Conservation (phyloP, 2,329 filamentous ascomycete species). For the Xylaria sp. region DNA sequence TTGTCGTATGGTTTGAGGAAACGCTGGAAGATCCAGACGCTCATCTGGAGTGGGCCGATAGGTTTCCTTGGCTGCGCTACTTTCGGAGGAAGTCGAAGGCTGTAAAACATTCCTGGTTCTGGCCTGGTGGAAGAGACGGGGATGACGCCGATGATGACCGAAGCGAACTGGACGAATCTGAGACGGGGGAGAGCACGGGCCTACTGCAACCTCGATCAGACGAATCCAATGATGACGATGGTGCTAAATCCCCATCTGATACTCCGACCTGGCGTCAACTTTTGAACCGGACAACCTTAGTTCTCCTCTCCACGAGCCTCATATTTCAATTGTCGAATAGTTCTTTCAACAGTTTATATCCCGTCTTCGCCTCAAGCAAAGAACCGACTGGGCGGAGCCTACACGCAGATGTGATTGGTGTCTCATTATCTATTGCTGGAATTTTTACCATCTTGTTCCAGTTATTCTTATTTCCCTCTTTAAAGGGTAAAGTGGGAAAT, state of each 20-base stretch:
- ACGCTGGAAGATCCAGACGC: constrained; percentile 69
- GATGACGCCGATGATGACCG: constrained; percentile 40
- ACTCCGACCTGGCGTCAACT: constrained; percentile 65
- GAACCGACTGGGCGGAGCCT: constrained; percentile 82
- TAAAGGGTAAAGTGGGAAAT: constrained; percentile 85
- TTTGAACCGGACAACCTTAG: constrained; percentile 81
- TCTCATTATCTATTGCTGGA: constrained; percentile 86
- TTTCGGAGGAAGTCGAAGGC: constrained; percentile 37
- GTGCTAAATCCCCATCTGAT: constrained; percentile 55
- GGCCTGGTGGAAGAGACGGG: constrained; percentile 39
- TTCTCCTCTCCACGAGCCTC: constrained; percentile 86
- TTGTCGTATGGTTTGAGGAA: constrained; percentile 87
- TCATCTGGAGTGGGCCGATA: constrained; percentile 49
- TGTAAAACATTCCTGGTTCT: constrained; percentile 45
- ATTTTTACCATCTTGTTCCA: constrained; percentile 90
- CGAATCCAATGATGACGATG: constrained; percentile 58
- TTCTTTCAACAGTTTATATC: constrained; percentile 94
- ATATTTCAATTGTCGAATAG: constrained; percentile 96
- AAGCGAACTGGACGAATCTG: constrained; percentile 41
- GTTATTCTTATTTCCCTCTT: constrained; percentile 80
- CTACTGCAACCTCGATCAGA: constrained; percentile 50
- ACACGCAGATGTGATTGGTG: constrained; percentile 81
- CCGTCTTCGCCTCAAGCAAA: constrained; percentile 84
- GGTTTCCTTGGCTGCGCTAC: constrained; percentile 50
- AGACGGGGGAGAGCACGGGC: constrained; percentile 41